phyloP scores from a whole-genome alignment of 1,284 basidiomycete genomes.

The Tilletia caries region DNA sequence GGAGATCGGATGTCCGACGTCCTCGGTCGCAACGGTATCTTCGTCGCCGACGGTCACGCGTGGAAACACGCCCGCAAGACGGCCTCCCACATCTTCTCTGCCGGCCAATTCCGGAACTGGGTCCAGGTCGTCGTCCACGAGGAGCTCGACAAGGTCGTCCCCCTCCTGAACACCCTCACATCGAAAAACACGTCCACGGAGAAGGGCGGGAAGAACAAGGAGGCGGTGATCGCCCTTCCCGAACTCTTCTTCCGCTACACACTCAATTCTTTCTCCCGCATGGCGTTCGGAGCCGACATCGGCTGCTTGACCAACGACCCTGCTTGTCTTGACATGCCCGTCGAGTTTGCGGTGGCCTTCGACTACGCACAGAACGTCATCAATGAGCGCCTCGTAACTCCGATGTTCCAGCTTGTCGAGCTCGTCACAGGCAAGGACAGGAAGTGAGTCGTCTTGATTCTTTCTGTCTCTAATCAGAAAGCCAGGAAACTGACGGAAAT shows the following conservation, averaged over 20 bases:
- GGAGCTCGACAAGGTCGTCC: conserved; percentile 32
- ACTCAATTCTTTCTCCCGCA: conserved; percentile 14
- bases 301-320: conserved; percentile 28
- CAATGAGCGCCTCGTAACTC: conserved; percentile 37
- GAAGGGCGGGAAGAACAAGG: not conserved
- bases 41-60: conserved; percentile 40
- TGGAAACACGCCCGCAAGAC: conserved; percentile 47
- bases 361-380: conserved; percentile 49
- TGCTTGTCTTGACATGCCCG: conserved; percentile 30
- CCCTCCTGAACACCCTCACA: conserved; percentile 31
- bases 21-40: conserved; percentile 36
- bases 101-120: conserved; percentile 34
- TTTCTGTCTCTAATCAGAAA: not conserved
- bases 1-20: conserved; percentile 32
- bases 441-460: conserved; percentile 13
- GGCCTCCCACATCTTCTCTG: conserved; percentile 45
- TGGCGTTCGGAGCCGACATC: conserved; percentile 24
- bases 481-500: not conserved
- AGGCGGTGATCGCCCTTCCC: conserved; percentile 22
- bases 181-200: conserved; percentile 12
- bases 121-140: conserved; percentile 37
- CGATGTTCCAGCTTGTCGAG: conserved; percentile 34
- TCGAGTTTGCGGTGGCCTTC: conserved; percentile 49
- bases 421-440: conserved; percentile 25
- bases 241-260: conserved; percentile 36